Evolutionary conservation across 495 filamentous ascomycete species (phyloP).

Genomic region (Penicillium parvum): DNA sequence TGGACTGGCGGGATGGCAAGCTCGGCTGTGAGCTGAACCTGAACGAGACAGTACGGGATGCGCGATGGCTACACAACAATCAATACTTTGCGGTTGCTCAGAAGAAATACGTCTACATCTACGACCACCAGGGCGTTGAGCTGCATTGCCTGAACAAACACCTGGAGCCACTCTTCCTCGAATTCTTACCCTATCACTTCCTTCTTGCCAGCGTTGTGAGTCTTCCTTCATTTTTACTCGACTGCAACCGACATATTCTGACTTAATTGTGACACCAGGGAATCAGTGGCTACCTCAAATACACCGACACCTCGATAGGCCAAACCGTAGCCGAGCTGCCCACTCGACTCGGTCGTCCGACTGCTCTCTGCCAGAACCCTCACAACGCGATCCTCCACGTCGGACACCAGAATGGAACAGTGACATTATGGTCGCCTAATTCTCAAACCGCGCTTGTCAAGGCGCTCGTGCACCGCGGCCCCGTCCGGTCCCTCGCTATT

Average conservation of each 20-base stretch:
- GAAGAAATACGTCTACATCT: conserved; percentile 95
- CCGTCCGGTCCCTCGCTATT: conserved; percentile 80
- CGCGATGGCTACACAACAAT: conserved; percentile 91
- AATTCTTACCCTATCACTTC: conserved; percentile 96
- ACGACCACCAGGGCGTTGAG: conserved; percentile 84
- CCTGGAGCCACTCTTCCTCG: conserved; percentile 88
- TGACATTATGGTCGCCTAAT: conserved; percentile 96
- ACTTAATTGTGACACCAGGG: conserved; percentile 42
- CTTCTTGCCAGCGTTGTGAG: conserved; percentile 79
- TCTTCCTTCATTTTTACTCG: conserved; percentile 4
- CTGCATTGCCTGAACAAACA: conserved; percentile 86
- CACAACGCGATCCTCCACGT: conserved; percentile 87
- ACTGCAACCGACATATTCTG: background rate
- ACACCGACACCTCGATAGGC: conserved; percentile 92
- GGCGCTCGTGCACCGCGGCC: conserved; percentile 87
- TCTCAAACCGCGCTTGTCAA: conserved; percentile 81
- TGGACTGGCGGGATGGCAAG: conserved; percentile 94
- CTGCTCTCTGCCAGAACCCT: conserved; percentile 79
- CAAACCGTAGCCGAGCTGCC: conserved; percentile 76
- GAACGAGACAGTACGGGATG: conserved; percentile 83
- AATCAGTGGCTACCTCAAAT: conserved; percentile 82
- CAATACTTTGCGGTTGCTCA: conserved; percentile 96
- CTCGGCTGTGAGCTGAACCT: conserved; percentile 87
- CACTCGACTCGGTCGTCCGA: conserved; percentile 78
- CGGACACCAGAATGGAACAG: conserved; percentile 90